These are phyloP conservation scores for Suhomyces sp. DNA, from an alignment of 805 yeast species.

Conservation along the genomic window DNA sequence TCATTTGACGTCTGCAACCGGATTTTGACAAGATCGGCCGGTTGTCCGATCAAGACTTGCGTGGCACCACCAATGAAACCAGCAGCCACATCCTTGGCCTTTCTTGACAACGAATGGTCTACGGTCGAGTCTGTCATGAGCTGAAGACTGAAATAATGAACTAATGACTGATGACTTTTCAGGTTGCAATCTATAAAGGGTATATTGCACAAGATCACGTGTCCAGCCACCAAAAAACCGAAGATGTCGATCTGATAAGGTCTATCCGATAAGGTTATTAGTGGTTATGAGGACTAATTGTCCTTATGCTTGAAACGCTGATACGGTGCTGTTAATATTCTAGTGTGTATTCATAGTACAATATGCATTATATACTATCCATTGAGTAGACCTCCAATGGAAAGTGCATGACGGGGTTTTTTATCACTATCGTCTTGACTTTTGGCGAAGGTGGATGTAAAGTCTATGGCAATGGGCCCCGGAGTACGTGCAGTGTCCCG, in stretches of 20 bases:
- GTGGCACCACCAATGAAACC: conserved; percentile 48
- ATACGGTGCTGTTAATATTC: too few relatives aligned
- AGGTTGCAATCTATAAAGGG: not conserved
- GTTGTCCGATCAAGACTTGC: conserved; percentile 47
- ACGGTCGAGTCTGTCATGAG: conserved; percentile 17
- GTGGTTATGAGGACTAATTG: too few relatives aligned
- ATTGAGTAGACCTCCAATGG: conserved; percentile 42
- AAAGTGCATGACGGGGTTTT: conserved; percentile 23
- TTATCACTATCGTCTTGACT: conserved; percentile 1
- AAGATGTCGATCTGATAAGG: not conserved
- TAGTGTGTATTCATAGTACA: too few relatives aligned
- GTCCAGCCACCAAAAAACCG: not conserved
- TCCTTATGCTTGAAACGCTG: too few relatives aligned
- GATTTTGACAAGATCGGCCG: conserved; percentile 44
- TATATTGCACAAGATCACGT: conserved; percentile 16
- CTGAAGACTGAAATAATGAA: not conserved
- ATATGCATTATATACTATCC: conserved; percentile 12
- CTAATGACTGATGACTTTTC: too few relatives aligned
- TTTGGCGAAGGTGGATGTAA: conserved; percentile 18
- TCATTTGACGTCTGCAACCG: conserved; percentile 38
- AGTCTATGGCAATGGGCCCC: conserved; percentile 27
- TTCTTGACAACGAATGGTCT: conserved; percentile 36
- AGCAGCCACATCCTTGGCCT: conserved; percentile 41
- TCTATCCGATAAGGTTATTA: too few relatives aligned
- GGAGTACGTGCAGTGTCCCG: not conserved